Percentiles rank a stretch among this genome's conserved stretches.
Evolutionary conservation across 2,329 filamentous ascomycete species (phyloP).

Genomic region (Orbilia brochopaga): DNA sequence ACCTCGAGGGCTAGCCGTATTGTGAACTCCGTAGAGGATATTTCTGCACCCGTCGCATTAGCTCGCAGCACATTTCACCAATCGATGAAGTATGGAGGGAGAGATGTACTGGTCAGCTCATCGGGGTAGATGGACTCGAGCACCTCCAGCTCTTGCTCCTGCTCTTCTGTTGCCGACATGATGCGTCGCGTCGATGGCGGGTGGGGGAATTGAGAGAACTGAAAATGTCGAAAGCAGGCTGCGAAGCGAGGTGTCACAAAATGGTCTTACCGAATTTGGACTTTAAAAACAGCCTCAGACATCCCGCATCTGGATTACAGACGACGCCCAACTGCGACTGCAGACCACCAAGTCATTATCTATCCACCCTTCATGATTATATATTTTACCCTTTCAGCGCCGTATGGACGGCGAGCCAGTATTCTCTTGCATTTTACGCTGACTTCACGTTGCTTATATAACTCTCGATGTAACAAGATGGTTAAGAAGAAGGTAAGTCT

Average conservation of each 20-base stretch:
- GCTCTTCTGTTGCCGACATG: slow-evolving; percentile 67
- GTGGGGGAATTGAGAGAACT: background rate
- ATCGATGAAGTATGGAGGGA: background rate
- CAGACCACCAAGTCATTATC: no score
- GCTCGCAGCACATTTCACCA: background rate
- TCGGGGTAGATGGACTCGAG: slow-evolving; percentile 98
- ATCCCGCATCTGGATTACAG: no score
- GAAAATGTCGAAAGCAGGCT: background rate
- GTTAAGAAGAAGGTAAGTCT: no score
- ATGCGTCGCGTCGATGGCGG: slow-evolving; percentile 10
- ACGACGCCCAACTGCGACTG: no score
- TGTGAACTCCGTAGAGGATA: slow-evolving; percentile 87
- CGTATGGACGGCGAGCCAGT: no score
- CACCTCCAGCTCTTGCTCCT: slow-evolving; percentile 93
- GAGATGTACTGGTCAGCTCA: slow-evolving; percentile 79
- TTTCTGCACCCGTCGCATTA: slow-evolving; percentile 65
- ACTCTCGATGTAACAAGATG: no score
- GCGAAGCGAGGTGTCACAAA: background rate
- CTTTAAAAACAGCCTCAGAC: no score
- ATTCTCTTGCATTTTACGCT: no score
- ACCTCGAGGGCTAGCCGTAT: slow-evolving; percentile 85
- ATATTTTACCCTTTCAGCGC: no score
- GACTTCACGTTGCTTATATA: no score
- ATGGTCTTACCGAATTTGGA: no score
- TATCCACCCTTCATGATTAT: no score